phyloP scores from a whole-genome alignment of 169 alveolate species.

The Eimeria maxima region DNA sequence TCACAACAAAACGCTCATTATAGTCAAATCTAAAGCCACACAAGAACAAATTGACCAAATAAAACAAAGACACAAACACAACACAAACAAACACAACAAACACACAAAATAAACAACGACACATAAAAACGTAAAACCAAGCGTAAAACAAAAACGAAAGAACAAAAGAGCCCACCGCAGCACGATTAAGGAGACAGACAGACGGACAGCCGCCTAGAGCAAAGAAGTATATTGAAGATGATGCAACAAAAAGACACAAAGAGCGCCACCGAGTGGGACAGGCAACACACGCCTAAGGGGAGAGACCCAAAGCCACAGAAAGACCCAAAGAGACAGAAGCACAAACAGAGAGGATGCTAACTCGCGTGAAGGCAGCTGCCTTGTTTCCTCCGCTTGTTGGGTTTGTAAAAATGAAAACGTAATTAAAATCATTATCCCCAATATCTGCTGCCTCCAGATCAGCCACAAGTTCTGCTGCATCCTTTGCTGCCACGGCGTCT shows the following conservation, averaged over 20 bases:
- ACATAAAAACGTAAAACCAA: no score
- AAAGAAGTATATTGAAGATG: no score
- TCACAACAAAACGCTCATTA: background rate
- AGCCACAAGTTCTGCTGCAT: background rate
- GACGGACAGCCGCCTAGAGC: background rate
- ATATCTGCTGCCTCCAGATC: background rate
- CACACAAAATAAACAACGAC: background rate
- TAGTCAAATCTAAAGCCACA: background rate
- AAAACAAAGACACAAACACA: background rate
- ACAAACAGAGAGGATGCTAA: background rate
- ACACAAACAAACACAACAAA: background rate
- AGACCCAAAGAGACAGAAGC: background rate
- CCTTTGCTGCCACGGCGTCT: background rate
- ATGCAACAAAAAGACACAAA: background rate
- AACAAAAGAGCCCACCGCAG: background rate
- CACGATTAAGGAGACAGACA: background rate
- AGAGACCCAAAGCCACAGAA: background rate
- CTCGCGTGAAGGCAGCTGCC: conserved; percentile 85
- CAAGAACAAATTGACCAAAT: background rate
- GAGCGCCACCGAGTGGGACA: background rate
- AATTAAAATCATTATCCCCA: background rate
- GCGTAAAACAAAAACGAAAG: no score
- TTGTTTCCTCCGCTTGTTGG: conserved; percentile 88
- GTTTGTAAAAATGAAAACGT: conserved; percentile 85
- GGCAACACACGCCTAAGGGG: background rate